Evolutionary conservation across 371 early-diverging fungal species (phyloP).

Genomic region (Mucor mucedo): DNA sequence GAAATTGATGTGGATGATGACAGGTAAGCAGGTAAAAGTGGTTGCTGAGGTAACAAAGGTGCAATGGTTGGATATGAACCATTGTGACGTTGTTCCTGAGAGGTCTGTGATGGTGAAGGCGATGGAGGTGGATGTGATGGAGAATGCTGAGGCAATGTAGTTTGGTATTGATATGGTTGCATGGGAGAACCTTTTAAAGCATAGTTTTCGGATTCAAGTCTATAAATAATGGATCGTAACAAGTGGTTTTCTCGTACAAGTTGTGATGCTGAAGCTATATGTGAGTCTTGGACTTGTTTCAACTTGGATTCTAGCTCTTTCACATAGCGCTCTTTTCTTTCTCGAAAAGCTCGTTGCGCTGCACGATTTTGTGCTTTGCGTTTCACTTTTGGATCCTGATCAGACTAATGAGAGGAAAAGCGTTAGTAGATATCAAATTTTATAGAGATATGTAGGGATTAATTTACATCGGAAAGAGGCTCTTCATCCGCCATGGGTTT

Average conservation of each 20-base stretch:
- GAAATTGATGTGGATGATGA: slow-evolving; percentile 4
- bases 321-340: slow-evolving; percentile 75
- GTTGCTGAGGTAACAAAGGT: background rate
- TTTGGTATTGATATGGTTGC: slow-evolving; percentile 27
- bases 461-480: slow-evolving; percentile 20
- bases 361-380: slow-evolving; percentile 80
- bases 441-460: too few species aligned
- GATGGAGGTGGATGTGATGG: slow-evolving; percentile 18
- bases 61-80: too few species aligned
- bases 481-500: slow-evolving; percentile 42
- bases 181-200: slow-evolving; percentile 40
- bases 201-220: slow-evolving; percentile 47
- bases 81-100: background rate
- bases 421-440: background rate
- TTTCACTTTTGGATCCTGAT: slow-evolving; percentile 58
- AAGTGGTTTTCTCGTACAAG: slow-evolving; percentile 49
- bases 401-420: slow-evolving; percentile 25
- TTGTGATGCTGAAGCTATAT: slow-evolving; percentile 37
- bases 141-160: slow-evolving; percentile 3
- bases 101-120: background rate
- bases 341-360: slow-evolving; percentile 79
- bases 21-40: slow-evolving; percentile 14
- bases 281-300: slow-evolving; percentile 59
- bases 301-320: slow-evolving; percentile 68
- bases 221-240: slow-evolving; percentile 37